These are phyloP conservation scores for Friedmanniomyces endolithicus DNA, from an alignment of 495 filamentous ascomycete species.

Conservation along the genomic window DNA sequence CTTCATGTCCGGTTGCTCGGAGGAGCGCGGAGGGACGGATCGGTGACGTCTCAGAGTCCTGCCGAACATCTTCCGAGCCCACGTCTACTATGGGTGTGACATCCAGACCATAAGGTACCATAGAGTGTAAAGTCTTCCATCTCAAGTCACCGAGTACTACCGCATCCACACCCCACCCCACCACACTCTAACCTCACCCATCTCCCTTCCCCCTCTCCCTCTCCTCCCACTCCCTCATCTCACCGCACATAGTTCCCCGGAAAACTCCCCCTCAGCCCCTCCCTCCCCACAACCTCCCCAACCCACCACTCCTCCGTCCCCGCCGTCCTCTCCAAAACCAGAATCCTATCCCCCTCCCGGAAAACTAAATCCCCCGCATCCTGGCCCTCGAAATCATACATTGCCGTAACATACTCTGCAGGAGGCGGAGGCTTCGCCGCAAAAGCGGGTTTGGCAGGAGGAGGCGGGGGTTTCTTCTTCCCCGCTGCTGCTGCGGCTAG, in stretches of 20 bases:
- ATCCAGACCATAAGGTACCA: no score
- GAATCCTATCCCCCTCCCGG: slow-evolving; percentile 72
- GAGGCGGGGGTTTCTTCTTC: slow-evolving; percentile 56
- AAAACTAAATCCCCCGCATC: slow-evolving; percentile 66
- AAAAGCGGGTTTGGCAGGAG: slow-evolving; percentile 52
- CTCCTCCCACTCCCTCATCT: neutral
- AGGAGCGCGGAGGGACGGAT: no score
- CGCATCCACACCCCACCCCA: no score
- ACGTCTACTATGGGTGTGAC: no score
- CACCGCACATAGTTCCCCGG: slow-evolving; percentile 75
- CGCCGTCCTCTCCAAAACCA: slow-evolving; percentile 68
- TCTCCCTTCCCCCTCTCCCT: no score
- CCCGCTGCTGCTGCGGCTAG: slow-evolving; percentile 20
- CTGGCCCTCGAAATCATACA: slow-evolving; percentile 69
- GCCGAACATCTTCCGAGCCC: no score
- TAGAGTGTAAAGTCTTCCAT: no score
- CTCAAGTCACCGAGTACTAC: no score
- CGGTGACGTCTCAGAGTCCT: no score
- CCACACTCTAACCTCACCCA: no score
- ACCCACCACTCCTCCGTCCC: slow-evolving; percentile 95
- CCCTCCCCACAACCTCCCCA: slow-evolving; percentile 77
- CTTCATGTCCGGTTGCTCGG: no score
- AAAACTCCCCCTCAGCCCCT: slow-evolving; percentile 63
- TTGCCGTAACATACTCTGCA: slow-evolving; percentile 59
- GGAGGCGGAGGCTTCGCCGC: slow-evolving; percentile 21